phyloP scores from a whole-genome alignment of 2,329 filamentous ascomycete species.

The Stachybotrys echinatus region DNA sequence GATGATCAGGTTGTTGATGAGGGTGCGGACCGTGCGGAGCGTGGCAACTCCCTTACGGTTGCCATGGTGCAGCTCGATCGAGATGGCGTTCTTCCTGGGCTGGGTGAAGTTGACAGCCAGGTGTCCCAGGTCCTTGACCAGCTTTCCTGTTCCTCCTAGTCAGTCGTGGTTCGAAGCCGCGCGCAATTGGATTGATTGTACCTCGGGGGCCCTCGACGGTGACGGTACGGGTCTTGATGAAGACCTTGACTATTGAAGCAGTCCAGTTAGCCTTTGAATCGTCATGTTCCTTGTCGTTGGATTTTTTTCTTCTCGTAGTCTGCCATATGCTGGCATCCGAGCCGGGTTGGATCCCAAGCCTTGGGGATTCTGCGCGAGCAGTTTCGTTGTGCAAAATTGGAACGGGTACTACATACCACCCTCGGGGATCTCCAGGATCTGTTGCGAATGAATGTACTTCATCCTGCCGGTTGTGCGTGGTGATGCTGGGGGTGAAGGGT shows the following conservation, averaged over 20 bases:
- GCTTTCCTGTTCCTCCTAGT: conserved; percentile 62
- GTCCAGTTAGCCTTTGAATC: conserved; percentile 20
- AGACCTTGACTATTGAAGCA: conserved; percentile 74
- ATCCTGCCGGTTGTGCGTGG: conserved; percentile 68
- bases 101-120: conserved; percentile 92
- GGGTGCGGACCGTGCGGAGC: conserved; percentile 93
- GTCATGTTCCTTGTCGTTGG: too few relatives aligned
- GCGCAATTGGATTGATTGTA: conserved; percentile 38
- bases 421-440: conserved; percentile 92
- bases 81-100: conserved; percentile 80
- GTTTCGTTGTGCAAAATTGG: conserved; percentile 2
- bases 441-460: conserved; percentile 99
- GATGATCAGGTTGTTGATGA: conserved; percentile 98
- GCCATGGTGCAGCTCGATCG: conserved; percentile 98
- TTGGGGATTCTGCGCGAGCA: not conserved
- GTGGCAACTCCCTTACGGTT: conserved; percentile 96
- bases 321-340: too few relatives aligned
- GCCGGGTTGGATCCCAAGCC: not conserved
- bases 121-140: conserved; percentile 94
- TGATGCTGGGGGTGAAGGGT: conserved; percentile 38
- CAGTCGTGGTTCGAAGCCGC: not conserved
- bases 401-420: conserved; percentile 67
- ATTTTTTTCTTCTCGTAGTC: too few relatives aligned
- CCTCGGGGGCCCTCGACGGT: conserved; percentile 96
- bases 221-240: conserved; percentile 94